These are phyloP conservation scores for Samsoniella hepiali DNA, from an alignment of 2,329 filamentous ascomycete species.

Conservation along the genomic window DNA sequence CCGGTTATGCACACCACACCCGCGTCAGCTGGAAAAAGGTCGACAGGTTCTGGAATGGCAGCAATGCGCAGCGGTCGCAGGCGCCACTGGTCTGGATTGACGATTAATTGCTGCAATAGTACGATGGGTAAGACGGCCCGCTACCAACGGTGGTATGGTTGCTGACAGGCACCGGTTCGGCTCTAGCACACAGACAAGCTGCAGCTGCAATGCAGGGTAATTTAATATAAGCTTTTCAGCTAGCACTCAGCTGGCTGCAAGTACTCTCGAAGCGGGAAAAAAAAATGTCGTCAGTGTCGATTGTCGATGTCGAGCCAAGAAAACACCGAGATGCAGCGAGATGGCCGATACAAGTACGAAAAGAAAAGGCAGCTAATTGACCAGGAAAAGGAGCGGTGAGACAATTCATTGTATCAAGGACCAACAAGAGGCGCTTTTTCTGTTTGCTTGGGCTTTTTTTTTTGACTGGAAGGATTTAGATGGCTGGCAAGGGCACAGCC, in stretches of 20 bases:
- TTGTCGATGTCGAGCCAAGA: background rate
- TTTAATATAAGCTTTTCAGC: slow-evolving; percentile 10
- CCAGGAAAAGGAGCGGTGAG: background rate
- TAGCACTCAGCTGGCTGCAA: slow-evolving; percentile 12
- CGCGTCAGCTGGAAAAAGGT: background rate
- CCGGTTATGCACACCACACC: background rate
- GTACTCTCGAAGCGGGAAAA: too few species aligned
- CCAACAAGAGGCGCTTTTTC: background rate
- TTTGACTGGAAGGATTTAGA: too few species aligned
- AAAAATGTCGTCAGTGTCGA: background rate
- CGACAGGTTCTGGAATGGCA: background rate
- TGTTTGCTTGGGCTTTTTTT: background rate
- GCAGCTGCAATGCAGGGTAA: background rate
- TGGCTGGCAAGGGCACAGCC: too few species aligned
- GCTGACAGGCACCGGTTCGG: background rate
- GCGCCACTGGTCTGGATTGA: slow-evolving; percentile 1
- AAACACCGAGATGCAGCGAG: too few species aligned
- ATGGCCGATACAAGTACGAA: background rate
- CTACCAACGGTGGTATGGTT: background rate
- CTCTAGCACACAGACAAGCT: background rate
- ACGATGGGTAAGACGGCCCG: background rate
- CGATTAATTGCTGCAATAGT: slow-evolving; percentile 11
- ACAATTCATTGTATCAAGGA: too few species aligned
- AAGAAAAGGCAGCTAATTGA: background rate
- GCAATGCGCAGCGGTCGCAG: background rate